Conservation (phyloP, 2,329 filamentous ascomycete species). For the Septoria linicola region DNA sequence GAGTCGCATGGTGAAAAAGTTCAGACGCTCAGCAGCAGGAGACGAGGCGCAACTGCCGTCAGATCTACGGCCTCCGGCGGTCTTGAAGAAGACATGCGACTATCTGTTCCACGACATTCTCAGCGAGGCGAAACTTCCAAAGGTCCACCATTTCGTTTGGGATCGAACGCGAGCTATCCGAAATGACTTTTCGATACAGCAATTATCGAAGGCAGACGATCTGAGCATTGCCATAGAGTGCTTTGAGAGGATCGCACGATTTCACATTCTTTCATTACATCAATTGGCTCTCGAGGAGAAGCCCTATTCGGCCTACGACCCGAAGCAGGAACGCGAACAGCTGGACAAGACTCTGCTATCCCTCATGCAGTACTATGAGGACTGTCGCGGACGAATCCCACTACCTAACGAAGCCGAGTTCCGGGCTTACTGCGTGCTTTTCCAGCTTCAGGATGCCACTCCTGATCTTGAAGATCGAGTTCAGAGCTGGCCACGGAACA, state of each 20-base stretch:
- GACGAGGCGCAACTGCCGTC: slow-evolving; percentile 63
- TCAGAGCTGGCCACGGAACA: slow-evolving; percentile 53
- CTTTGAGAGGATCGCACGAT: slow-evolving; percentile 62
- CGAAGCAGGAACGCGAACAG: slow-evolving; percentile 63
- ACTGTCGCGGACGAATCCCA: slow-evolving; percentile 49
- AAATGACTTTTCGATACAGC: slow-evolving; percentile 65
- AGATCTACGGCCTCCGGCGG: slow-evolving; percentile 58
- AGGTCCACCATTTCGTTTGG: slow-evolving; percentile 65
- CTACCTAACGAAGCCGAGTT: slow-evolving; percentile 64
- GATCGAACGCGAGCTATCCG: slow-evolving; percentile 63
- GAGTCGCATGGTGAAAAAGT: slow-evolving; percentile 62
- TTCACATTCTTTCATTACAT: slow-evolving; percentile 63
- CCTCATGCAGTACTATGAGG: slow-evolving; percentile 61
- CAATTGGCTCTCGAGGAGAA: slow-evolving; percentile 54
- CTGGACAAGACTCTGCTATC: slow-evolving; percentile 63
- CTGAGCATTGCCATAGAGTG: slow-evolving; percentile 59
- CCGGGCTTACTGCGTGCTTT: slow-evolving; percentile 60
- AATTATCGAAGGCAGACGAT: slow-evolving; percentile 57
- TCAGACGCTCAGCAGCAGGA: slow-evolving; percentile 61
- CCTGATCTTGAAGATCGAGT: slow-evolving; percentile 59
- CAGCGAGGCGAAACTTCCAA: slow-evolving; percentile 50
- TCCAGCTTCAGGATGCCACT: slow-evolving; percentile 50
- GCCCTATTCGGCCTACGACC: slow-evolving; percentile 53
- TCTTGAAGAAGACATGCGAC: slow-evolving; percentile 46
- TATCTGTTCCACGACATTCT: slow-evolving; percentile 51